Evolutionary conservation across 179 eudicot species (phyloP).

Genomic region (Heliamphora ciliata): DNA sequence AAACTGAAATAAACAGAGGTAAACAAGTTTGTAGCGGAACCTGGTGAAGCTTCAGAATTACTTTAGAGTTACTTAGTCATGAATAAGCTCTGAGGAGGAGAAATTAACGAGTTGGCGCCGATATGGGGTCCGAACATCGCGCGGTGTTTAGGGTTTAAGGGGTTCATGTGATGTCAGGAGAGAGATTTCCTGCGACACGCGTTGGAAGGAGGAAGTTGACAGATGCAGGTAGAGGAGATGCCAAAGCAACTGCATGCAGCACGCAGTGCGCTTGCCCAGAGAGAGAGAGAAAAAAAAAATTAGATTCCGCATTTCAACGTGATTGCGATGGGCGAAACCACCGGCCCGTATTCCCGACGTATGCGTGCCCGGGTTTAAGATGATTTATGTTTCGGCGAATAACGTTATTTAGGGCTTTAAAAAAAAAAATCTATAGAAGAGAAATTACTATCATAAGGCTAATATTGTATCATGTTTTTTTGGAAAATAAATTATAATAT

Average conservation of each 20-base stretch:
- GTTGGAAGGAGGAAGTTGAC: conserved; percentile 8
- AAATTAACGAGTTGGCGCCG: background rate
- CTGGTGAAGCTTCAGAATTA: background rate
- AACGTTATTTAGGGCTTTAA: no score
- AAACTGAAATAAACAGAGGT: background rate
- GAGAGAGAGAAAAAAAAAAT: background rate
- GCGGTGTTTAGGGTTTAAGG: background rate
- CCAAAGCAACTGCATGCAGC: conserved; percentile 9
- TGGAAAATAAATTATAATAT: no score
- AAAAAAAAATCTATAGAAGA: no score
- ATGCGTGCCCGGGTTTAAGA: no score
- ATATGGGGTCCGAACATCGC: background rate
- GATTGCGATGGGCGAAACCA: background rate
- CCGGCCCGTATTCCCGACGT: no score
- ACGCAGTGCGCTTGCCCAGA: background rate
- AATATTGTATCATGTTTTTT: no score
- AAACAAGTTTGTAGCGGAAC: background rate
- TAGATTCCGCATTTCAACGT: conserved; percentile 9
- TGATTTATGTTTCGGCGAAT: no score
- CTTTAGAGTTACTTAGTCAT: background rate
- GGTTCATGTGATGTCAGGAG: background rate
- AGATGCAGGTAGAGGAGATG: background rate
- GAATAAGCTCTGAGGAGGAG: background rate
- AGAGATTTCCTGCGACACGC: background rate
- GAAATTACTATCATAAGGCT: no score